Evolutionary conservation across 192 early-diverging fungal species (phyloP).

Genomic region (Linnemannia hyalina): DNA sequence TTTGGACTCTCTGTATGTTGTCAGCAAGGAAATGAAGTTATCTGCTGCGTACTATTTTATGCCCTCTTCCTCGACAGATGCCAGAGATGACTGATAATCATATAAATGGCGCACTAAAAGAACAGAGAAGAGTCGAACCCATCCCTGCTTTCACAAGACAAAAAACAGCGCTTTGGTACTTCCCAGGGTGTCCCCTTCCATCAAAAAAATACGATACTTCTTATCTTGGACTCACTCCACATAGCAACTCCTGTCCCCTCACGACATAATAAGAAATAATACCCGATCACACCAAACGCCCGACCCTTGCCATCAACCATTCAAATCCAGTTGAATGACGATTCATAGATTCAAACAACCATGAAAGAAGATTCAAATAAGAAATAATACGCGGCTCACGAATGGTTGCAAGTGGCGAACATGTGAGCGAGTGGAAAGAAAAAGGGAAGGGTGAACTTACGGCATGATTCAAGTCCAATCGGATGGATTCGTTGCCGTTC

Average conservation of each 20-base stretch:
- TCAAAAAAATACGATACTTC: neutral
- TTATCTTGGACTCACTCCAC: neutral
- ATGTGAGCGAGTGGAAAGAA: neutral
- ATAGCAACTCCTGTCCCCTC: neutral
- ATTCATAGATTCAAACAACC: neutral
- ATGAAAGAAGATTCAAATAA: constrained; percentile 3
- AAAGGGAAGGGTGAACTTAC: constrained; percentile 29
- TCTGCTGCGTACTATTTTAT: constrained; percentile 1
- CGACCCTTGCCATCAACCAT: neutral
- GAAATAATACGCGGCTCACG: neutral
- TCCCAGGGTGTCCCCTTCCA: neutral
- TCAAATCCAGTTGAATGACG: neutral
- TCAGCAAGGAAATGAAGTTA: neutral
- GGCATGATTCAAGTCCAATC: constrained; percentile 47
- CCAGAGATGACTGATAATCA: constrained; percentile 10
- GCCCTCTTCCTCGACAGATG: neutral
- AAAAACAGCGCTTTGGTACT: neutral
- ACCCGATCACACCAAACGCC: neutral
- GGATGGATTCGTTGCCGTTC: constrained; percentile 47
- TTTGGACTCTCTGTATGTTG: neutral
- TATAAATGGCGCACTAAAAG: neutral
- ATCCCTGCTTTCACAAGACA: neutral
- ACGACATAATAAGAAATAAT: neutral
- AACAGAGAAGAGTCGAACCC: neutral
- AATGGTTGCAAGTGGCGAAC: neutral